phyloP scores from a whole-genome alignment of 2,329 filamentous ascomycete species.

The Cyphellophora attinorum region DNA sequence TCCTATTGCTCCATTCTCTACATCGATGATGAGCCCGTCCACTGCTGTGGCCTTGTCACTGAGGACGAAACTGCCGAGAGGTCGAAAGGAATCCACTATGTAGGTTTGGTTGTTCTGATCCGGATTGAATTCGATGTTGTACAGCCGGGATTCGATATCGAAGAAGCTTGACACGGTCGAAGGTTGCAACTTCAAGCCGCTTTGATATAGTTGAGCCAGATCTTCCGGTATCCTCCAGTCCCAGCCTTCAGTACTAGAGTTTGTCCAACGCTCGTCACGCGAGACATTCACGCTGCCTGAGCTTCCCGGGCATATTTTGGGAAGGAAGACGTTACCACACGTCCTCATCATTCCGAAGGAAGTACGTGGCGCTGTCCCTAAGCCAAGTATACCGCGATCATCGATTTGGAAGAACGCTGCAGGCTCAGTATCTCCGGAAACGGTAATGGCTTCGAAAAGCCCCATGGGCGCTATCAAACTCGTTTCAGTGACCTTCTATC shows the following conservation, averaged over 20 bases:
- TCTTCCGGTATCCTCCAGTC: constrained; percentile 25
- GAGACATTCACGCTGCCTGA: constrained; percentile 14
- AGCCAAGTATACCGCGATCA: constrained; percentile 29
- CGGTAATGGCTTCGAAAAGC: constrained; percentile 30
- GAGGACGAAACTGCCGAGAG: constrained; percentile 24
- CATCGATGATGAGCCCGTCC: constrained; percentile 29
- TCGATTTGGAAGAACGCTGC: constrained; percentile 27
- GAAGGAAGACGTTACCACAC: constrained; percentile 19
- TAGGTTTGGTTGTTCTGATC: constrained; percentile 22
- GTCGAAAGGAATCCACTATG: constrained; percentile 22
- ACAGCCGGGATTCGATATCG: constrained; percentile 31
- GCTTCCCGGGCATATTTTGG: constrained; percentile 19
- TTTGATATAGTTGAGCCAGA: constrained; percentile 28
- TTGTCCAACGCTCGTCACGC: constrained; percentile 17
- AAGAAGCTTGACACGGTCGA: constrained; percentile 33
- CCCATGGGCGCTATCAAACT: too few species aligned
- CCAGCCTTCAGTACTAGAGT: constrained; percentile 19
- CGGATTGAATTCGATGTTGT: constrained; percentile 14
- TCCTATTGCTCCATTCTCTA: constrained; percentile 31
- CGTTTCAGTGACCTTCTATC: too few species aligned
- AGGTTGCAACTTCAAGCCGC: constrained; percentile 22
- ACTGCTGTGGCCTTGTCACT: constrained; percentile 25
- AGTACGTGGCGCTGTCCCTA: constrained; percentile 28
- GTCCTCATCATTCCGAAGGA: constrained; percentile 23
- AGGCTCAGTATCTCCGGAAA: constrained; percentile 7